Evolutionary conservation across 208 protist genomes (phyloP).

Genomic region (Trypanosoma theileri): DNA sequence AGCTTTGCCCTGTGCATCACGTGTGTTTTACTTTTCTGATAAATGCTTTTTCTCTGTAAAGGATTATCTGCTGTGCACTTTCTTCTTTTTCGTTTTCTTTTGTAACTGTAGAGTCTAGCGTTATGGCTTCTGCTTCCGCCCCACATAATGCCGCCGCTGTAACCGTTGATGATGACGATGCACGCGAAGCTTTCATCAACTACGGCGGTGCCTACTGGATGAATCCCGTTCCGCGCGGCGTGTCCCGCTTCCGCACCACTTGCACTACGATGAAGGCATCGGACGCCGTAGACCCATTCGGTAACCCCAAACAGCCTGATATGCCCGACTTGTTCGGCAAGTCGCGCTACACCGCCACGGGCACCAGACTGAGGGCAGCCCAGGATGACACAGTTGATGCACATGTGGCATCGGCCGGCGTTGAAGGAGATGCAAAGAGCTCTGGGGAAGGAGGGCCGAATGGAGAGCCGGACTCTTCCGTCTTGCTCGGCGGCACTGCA

Average conservation of each 20-base stretch:
- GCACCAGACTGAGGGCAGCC: not conserved
- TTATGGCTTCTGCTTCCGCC: conserved; percentile 31
- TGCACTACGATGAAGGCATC: conserved; percentile 10
- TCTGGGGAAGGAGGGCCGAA: not conserved
- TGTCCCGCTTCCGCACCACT: conserved; percentile 34
- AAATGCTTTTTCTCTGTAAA: not conserved
- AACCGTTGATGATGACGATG: conserved; percentile 3
- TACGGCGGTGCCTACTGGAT: conserved; percentile 75
- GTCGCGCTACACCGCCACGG: conserved; percentile 65
- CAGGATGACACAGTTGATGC: conserved; percentile 4
- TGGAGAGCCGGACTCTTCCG: too few species aligned
- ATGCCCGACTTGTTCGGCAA: conserved; percentile 55
- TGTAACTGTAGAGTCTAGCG: not conserved
- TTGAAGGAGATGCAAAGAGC: not conserved
- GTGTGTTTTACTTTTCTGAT: too few species aligned
- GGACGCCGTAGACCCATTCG: conserved; percentile 36
- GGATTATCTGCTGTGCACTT: not conserved
- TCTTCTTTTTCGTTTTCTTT: not conserved
- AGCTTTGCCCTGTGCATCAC: too few species aligned
- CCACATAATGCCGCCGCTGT: conserved; percentile 58
- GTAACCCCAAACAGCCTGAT: conserved; percentile 28
- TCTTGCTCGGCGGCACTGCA: conserved; percentile 6
- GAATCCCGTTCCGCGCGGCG: conserved; percentile 71
- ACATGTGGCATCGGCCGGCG: conserved; percentile 3
- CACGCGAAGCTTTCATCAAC: conserved; percentile 82